phyloP scores from a whole-genome alignment of 306 rosid species.

The Hippophae gyantsensis region DNA sequence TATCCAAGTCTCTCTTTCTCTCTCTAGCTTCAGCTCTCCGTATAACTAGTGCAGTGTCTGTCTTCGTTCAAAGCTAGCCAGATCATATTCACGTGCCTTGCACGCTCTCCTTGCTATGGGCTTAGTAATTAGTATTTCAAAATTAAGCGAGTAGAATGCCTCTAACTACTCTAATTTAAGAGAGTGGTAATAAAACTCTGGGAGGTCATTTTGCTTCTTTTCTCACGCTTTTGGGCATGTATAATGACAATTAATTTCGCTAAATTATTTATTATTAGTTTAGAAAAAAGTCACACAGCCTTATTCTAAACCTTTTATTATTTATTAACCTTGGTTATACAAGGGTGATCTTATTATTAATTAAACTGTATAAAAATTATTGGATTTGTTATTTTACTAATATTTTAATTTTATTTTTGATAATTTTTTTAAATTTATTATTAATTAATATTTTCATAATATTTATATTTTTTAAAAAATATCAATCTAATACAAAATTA shows the following conservation, averaged over 20 bases:
- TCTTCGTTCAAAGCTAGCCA: not conserved
- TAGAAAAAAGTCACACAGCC: too few relatives aligned
- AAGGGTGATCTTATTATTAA: too few relatives aligned
- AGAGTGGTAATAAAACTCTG: not conserved
- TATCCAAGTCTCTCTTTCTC: conserved; percentile 4
- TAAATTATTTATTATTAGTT: not conserved
- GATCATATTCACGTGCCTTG: not conserved
- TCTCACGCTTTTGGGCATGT: conserved; percentile 7
- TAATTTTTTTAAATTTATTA: too few relatives aligned
- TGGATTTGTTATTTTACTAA: too few relatives aligned
- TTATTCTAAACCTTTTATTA: too few relatives aligned
- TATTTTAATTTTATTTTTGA: too few relatives aligned
- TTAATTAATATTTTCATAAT: too few relatives aligned
- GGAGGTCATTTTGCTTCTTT: not conserved
- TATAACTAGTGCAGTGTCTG: conserved; percentile 4
- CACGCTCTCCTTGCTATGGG: not conserved
- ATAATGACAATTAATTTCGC: not conserved
- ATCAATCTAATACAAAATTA: too few relatives aligned
- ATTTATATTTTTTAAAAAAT: too few relatives aligned
- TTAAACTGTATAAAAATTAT: too few relatives aligned
- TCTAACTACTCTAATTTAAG: not conserved
- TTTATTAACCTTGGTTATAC: too few relatives aligned
- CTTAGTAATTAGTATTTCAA: too few relatives aligned
- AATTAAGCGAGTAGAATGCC: not conserved
- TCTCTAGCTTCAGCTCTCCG: not conserved